Conservation (phyloP, 495 filamentous ascomycete species). For the Aspergillus kassunensis region DNA sequence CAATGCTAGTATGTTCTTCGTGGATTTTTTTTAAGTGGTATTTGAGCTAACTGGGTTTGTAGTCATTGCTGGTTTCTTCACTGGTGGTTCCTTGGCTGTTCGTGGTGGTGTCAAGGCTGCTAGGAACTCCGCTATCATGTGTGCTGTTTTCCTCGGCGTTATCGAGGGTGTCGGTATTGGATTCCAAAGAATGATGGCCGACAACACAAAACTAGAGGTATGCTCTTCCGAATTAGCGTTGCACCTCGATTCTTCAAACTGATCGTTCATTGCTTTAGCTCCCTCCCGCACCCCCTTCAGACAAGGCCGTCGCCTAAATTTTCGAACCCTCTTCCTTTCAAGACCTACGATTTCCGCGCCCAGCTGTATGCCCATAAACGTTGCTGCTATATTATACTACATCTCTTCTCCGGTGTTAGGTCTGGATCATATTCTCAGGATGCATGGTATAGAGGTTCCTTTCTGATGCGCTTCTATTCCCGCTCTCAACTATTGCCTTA, state of each 20-base stretch:
- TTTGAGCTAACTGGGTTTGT: constrained; percentile 8
- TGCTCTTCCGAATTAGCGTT: background rate
- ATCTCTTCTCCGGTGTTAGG: constrained; percentile 48
- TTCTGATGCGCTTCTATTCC: constrained; percentile 17
- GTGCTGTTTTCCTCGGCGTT: constrained; percentile 86
- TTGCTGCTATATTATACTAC: constrained; percentile 32
- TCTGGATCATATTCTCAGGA: constrained; percentile 35
- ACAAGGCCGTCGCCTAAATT: constrained; percentile 42
- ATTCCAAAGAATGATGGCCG: constrained; percentile 94
- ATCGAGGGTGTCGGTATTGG: constrained; percentile 98
- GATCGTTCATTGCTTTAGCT: constrained; percentile 25
- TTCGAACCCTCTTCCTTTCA: constrained; percentile 10
- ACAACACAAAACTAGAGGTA: constrained; percentile 82
- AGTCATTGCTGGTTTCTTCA: constrained; percentile 94
- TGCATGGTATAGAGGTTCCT: constrained; percentile 42
- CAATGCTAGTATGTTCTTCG: constrained; percentile 70
- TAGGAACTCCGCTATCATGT: constrained; percentile 91
- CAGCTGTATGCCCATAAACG: constrained; percentile 23
- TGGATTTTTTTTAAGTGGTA: background rate
- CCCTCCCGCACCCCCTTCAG: constrained; percentile 40
- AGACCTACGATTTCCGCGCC: constrained; percentile 17
- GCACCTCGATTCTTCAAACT: background rate
- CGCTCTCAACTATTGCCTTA: constrained; percentile 27
- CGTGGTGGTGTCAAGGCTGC: constrained; percentile 85
- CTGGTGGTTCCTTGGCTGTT: constrained; percentile 84